Evolutionary conservation across 352 stramenopile species (phyloP), one percentile per base, ranked within the genome.

Genomic region (Phytophthora constricta): DNA sequence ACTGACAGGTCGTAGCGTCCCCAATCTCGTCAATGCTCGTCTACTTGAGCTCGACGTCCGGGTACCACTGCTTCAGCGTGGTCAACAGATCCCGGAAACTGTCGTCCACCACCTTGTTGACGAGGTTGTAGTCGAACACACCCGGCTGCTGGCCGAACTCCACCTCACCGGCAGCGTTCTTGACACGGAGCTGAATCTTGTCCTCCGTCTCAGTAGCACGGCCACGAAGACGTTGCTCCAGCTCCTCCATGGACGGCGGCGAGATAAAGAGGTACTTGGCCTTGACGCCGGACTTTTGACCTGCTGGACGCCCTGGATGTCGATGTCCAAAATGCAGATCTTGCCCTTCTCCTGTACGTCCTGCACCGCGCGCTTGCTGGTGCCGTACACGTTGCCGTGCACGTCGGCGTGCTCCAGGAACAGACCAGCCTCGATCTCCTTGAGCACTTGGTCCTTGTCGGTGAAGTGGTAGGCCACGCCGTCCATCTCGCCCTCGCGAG

Each of bases 291-390:
- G 85, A 86, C 68, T 73, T 70, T 96, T 98, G 23, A 99, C 96
- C 65, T 93, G 95, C 70, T 97, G 85, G 17, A 99, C 97, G 28
- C 98, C 98, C 76, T 99, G 97, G 49, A 99, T 92, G 69, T 99
- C 98, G 60, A 99, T 99, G 80, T 99, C 98, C 33, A 99, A 67
- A 55, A 99, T 97, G 78, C 97, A 99, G 62, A 99, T 97, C 81
- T 99, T 98, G 46, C 92, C 88, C 68, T 96, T 73, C 28, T 91
- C 80, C 68, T 96, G 87, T 37, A 99, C 97, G 60, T 88, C 84
- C 76, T 96, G 72, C 23, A 99, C 96, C 19, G 94, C 84, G 42
- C 78, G 79, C 62, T 98, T 95, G 75, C 91, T 98, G 51, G 97
- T 99, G 70, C 97, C 97, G 74, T 99, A 99, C 61, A 98, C 93